These are phyloP conservation scores for Alternaria triticimaculans DNA, from an alignment of 2,329 filamentous ascomycete genomes.

Conservation along the genomic window DNA sequence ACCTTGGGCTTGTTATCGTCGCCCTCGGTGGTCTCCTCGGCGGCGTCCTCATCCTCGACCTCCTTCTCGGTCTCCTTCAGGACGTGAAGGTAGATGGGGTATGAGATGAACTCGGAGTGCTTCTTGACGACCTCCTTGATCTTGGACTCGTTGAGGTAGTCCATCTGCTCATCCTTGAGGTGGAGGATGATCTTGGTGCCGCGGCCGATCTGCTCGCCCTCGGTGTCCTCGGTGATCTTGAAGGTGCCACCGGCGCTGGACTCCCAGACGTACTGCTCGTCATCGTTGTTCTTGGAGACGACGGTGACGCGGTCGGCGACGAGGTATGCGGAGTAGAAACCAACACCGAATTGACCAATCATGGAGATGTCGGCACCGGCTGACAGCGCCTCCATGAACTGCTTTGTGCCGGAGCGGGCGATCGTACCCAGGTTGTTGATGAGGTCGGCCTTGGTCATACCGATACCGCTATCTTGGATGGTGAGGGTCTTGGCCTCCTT, in stretches of 20 bases:
- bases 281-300: constrained; percentile 98
- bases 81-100: constrained; percentile 99
- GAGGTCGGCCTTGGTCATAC: constrained; percentile 99
- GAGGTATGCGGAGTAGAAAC: constrained; percentile 99
- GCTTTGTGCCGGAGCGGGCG: constrained; percentile 98
- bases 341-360: constrained; percentile 99
- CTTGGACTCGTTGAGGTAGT: constrained; percentile 98
- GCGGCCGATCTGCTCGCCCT: constrained; percentile 88
- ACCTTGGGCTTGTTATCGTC: constrained; percentile 96
- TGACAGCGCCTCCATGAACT: constrained; percentile 99
- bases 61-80: constrained; percentile 99
- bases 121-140: constrained; percentile 99
- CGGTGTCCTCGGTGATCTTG: constrained; percentile 87
- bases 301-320: constrained; percentile 96
- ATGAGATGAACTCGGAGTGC: constrained; percentile 99
- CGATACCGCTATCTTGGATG: constrained; percentile 97
- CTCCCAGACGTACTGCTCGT: constrained; percentile 99
- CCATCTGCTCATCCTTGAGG: constrained; percentile 98
- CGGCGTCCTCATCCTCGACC: constrained; percentile 91
- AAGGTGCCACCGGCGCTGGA: constrained; percentile 97
- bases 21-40: constrained; percentile 69
- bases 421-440: constrained; percentile 99
- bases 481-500: constrained; percentile 97
- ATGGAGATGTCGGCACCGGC: constrained; percentile 99
- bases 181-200: constrained; percentile 98